These are phyloP conservation scores for Ophiostoma sp. DNA, from an alignment of 2,329 filamentous ascomycete genomes.

Conservation along the genomic window DNA sequence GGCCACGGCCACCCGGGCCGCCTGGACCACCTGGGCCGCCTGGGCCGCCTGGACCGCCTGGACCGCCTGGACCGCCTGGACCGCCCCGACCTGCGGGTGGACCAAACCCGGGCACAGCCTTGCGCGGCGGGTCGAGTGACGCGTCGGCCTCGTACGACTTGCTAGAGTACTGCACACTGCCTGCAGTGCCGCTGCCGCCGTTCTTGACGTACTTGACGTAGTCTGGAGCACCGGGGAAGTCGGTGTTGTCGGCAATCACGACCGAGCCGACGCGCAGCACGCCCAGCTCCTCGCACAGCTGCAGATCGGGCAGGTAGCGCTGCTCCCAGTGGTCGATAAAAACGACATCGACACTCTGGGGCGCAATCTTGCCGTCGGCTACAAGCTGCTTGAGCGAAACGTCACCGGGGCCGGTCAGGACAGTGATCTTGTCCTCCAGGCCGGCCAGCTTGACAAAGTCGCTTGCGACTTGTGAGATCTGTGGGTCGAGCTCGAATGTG, in stretches of 20 bases:
- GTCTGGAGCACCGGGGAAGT: conserved; percentile 40
- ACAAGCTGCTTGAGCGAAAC: not conserved
- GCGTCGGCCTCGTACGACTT: conserved; percentile 21
- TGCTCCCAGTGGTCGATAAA: conserved; percentile 38
- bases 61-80: not conserved
- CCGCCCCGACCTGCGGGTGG: not conserved
- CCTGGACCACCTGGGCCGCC: not conserved
- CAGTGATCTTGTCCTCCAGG: too few species aligned
- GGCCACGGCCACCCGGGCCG: not conserved
- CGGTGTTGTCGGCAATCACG: conserved; percentile 42
- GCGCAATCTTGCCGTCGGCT: conserved; percentile 29
- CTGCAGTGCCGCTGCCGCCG: conserved; percentile 28
- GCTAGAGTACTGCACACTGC: conserved; percentile 31
- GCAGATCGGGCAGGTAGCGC: conserved; percentile 36
- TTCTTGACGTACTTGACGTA: conserved; percentile 39
- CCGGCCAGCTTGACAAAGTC: too few species aligned
- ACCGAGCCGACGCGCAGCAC: conserved; percentile 34
- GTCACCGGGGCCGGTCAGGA: too few species aligned
- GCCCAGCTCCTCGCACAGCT: conserved; percentile 34
- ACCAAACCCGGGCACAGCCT: not conserved
- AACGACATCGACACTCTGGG: conserved; percentile 33
- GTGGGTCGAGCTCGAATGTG: too few species aligned
- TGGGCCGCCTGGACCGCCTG: not conserved
- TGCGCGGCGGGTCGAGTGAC: not conserved
- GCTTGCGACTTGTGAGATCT: too few species aligned